A percentile compares a stretch with the other conserved stretches of the same genome.
These are phyloP conservation scores for Eucalyptus lansdowneana DNA, from an alignment of 345 rosid species.

Conservation along the genomic window DNA sequence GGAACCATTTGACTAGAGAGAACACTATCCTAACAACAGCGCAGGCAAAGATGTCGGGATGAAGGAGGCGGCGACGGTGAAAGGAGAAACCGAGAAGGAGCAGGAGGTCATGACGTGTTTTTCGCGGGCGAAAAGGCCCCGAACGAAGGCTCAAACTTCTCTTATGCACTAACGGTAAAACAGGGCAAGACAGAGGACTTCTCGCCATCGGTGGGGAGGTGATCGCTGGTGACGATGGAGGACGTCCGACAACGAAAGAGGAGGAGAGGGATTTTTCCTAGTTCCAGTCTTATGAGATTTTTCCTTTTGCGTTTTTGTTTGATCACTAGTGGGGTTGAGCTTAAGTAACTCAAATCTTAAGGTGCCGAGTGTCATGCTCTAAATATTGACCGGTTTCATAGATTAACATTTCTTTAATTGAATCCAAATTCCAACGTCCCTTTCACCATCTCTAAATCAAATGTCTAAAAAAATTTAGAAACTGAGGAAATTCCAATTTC, in stretches of 20 bases:
- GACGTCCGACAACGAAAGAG: not conserved
- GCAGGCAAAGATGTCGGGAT: not conserved
- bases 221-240: not conserved
- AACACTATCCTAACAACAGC: not conserved
- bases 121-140: accelerated
- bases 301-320: too few species aligned
- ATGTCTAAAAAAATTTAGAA: not conserved
- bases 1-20: not conserved
- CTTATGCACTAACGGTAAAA: not conserved
- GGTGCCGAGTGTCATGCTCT: too few species aligned
- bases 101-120: not conserved
- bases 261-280: too few species aligned
- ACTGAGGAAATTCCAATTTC: accelerated
- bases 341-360: too few species aligned
- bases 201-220: not conserved
- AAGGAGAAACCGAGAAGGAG: not conserved
- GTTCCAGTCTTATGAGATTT: not conserved
- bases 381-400: not conserved
- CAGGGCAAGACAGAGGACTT: not conserved
- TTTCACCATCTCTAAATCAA: not conserved
- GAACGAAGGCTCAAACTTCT: not conserved
- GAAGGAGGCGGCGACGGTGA: not conserved
- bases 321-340: too few species aligned
- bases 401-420: not conserved
- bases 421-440: not conserved